Percentiles rank a stretch among this genome's conserved stretches.
Conservation (phyloP, 2,329 filamentous ascomycete species). For the Calonectria fujianensis region DNA sequence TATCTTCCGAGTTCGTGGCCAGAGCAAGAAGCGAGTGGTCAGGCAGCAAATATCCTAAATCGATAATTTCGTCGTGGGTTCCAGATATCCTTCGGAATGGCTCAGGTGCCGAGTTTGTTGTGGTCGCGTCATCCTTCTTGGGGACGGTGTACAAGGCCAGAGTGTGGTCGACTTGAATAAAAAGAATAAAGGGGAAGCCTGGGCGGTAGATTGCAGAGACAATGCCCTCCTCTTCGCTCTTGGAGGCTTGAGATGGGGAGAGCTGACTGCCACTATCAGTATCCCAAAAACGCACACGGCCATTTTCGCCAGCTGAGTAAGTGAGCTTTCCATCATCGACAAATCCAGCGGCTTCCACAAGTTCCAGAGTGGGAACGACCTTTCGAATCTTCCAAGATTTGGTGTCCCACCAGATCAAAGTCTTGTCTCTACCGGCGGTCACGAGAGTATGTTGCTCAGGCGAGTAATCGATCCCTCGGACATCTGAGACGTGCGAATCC, state of each 20-base stretch:
- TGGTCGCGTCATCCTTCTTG: conserved; percentile 60
- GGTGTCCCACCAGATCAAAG: conserved; percentile 92
- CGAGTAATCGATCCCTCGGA: conserved; percentile 91
- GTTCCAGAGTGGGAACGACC: conserved; percentile 89
- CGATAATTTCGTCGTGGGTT: conserved; percentile 98
- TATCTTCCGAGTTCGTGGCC: conserved; percentile 95
- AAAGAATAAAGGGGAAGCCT: conserved; percentile 82
- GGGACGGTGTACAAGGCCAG: conserved; percentile 80
- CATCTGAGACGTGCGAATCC: conserved; percentile 95
- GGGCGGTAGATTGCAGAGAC: conserved; percentile 81
- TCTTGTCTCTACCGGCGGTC: conserved; percentile 93
- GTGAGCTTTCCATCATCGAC: conserved; percentile 81
- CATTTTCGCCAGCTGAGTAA: conserved; percentile 90
- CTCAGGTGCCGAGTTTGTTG: conserved; percentile 63
- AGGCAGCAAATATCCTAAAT: conserved; percentile 88
- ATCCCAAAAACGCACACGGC: conserved; percentile 89
- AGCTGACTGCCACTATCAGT: conserved; percentile 85
- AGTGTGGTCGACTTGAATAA: conserved; percentile 92
- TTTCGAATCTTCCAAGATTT: conserved; percentile 88
- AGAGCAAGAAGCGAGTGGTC: conserved; percentile 89
- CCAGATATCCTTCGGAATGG: conserved; percentile 90
- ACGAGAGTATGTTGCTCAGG: conserved; percentile 83
- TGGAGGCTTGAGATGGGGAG: conserved; percentile 81
- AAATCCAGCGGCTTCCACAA: conserved; percentile 90
- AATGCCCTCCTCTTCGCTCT: conserved; percentile 79